These are phyloP conservation scores for Diaporthe nobilis DNA, from an alignment of 2,329 filamentous ascomycete genomes.

Conservation along the genomic window DNA sequence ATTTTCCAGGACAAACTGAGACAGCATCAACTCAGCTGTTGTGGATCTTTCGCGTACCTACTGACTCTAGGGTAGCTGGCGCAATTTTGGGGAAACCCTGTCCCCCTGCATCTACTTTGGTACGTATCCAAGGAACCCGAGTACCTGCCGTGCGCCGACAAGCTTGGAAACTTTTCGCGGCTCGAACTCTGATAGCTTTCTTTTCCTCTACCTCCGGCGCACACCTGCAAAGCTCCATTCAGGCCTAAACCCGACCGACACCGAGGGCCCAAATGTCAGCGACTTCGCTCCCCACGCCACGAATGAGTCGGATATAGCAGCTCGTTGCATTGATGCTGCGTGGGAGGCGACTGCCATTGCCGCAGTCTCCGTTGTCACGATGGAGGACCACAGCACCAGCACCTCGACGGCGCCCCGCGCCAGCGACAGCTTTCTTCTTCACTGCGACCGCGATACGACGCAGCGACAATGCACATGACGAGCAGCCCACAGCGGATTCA, in stretches of 20 bases:
- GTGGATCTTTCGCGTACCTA: too few relatives aligned
- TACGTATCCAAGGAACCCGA: neutral
- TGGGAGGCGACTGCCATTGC: conserved; percentile 40
- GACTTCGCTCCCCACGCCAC: conserved; percentile 23
- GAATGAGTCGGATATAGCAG: conserved; percentile 40
- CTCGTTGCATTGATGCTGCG: conserved; percentile 42
- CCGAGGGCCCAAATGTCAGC: conserved; percentile 26
- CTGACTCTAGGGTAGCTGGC: too few relatives aligned
- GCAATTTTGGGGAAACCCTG: neutral
- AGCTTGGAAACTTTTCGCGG: conserved; percentile 26
- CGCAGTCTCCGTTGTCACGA: conserved; percentile 41
- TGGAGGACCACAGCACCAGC: conserved; percentile 37
- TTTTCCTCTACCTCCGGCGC: neutral
- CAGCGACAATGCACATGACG: neutral
- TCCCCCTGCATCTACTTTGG: neutral
- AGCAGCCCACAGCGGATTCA: neutral
- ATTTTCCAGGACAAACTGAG: neutral
- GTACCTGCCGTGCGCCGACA: conserved; percentile 5
- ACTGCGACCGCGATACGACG: conserved; percentile 4
- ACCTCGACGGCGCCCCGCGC: neutral
- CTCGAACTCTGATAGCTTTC: neutral
- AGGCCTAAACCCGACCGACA: neutral
- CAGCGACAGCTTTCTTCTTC: conserved; percentile 17
- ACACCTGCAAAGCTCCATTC: neutral
- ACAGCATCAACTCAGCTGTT: neutral